phyloP scores from a whole-genome alignment of 2,329 filamentous ascomycete species.

The Hypocrella siamensis region DNA sequence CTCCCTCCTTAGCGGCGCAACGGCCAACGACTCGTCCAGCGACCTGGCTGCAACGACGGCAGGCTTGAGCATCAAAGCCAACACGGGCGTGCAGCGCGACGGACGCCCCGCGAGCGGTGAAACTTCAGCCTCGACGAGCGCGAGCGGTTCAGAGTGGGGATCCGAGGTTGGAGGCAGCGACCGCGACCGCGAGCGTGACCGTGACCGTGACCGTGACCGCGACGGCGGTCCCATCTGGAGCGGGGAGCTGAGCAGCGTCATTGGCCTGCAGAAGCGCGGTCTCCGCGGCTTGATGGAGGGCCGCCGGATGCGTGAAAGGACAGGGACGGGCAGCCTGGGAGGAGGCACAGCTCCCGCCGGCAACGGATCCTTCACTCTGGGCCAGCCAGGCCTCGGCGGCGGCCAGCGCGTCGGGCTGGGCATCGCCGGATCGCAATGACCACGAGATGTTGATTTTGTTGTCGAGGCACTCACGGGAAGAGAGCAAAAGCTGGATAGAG shows the following conservation, averaged over 20 bases:
- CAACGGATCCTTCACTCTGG: conserved; percentile 5
- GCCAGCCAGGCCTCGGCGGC: conserved; percentile 8
- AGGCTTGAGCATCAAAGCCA: conserved; percentile 33
- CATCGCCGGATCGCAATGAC: conserved; percentile 24
- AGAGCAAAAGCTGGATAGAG: too few species aligned
- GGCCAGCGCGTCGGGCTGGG: conserved; percentile 33
- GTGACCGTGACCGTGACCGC: conserved; percentile 29
- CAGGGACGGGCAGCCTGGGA: conserved; percentile 23
- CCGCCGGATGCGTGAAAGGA: conserved; percentile 63
- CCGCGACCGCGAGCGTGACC: conserved; percentile 28
- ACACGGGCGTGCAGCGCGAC: conserved; percentile 13
- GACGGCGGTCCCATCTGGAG: conserved; percentile 48
- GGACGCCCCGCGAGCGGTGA: conserved; percentile 29
- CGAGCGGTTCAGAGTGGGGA: conserved; percentile 35
- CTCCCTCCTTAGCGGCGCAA: conserved; percentile 14
- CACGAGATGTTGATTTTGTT: not conserved
- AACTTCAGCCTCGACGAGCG: conserved; percentile 31
- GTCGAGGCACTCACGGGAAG: too few species aligned
- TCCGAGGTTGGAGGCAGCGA: conserved; percentile 30
- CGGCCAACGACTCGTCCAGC: conserved; percentile 12
- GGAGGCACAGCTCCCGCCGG: conserved; percentile 8
- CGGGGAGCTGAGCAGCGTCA: conserved; percentile 72
- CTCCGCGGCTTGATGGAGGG: conserved; percentile 91
- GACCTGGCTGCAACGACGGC: conserved; percentile 20
- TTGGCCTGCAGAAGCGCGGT: conserved; percentile 88